phyloP scores from a whole-genome alignment of 345 rosid species.

The Diplotaxis tenuifolia region DNA sequence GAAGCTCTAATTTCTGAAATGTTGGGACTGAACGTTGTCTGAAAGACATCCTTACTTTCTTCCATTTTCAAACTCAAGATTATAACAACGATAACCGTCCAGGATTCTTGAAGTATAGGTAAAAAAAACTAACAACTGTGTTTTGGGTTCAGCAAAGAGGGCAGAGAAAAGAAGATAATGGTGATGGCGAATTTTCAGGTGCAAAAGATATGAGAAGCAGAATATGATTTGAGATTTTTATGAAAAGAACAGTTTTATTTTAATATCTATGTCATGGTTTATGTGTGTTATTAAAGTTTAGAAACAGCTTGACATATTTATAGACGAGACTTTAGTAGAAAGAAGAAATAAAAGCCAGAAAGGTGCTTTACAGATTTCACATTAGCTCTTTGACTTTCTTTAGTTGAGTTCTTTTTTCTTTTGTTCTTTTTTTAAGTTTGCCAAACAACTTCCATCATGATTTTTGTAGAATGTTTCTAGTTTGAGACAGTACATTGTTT shows the following conservation, averaged over 20 bases:
- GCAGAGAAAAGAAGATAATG: not conserved
- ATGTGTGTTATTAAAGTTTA: not conserved
- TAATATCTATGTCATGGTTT: slow-evolving; percentile 6
- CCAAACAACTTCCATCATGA: not conserved
- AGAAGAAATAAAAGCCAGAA: slow-evolving; percentile 8
- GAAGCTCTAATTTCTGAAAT: slow-evolving; percentile 50
- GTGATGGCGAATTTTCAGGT: slow-evolving; percentile 7
- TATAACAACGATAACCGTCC: slow-evolving; percentile 10
- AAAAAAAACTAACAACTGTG: not conserved
- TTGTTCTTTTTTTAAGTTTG: not conserved
- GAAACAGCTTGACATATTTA: slow-evolving; percentile 32
- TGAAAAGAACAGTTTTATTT: not conserved
- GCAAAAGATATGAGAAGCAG: not conserved
- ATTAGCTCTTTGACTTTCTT: slow-evolving; percentile 38
- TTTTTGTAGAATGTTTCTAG: slow-evolving; percentile 13
- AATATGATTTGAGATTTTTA: slow-evolving; percentile 12
- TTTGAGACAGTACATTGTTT: slow-evolving; percentile 9
- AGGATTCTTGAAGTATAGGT: slow-evolving; percentile 23
- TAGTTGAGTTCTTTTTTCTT: not conserved
- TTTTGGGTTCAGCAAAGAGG: not conserved
- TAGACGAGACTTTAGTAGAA: slow-evolving; percentile 28
- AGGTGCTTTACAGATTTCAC: slow-evolving; percentile 35
- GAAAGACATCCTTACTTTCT: slow-evolving; percentile 32
- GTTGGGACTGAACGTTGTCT: slow-evolving; percentile 23
- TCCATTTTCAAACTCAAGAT: slow-evolving; percentile 36